Base-by-base conservation (phyloP, 768 basidiomycete species). In the Lepiota brunneoincarnata region DNA sequence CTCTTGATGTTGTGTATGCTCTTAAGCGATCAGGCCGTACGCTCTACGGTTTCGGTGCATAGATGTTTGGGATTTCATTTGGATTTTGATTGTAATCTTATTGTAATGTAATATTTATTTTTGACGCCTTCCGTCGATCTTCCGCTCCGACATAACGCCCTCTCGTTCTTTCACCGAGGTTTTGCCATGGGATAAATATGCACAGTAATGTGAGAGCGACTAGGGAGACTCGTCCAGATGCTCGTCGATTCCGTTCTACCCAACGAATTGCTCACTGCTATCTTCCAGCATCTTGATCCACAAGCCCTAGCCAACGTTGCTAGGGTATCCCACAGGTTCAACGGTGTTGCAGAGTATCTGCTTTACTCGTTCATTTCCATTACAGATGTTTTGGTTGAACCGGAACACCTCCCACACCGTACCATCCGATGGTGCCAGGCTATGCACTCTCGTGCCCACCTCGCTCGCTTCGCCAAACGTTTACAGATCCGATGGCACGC, bases 1-100 rank as follows among this genome's bases (percentile, higher is more conserved):
- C 95, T 1, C 89, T 98, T 60, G 95, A 98, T 66, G 95, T 92
- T 26, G 89, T 91, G 11, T 92, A 91, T 61, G 89, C 90, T 5
- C 80, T 92, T 45, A 91, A 28, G 35, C 12, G 6, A 28, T 89
- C 86, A 40, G 89, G 89, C 20, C 85, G 92, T 60, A 95, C 92
- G 15, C 83, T 96, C 24, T 95, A 94, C 68, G 93, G 92, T 73
- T 93, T 94, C 78, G 91, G 91, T 69, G 89, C 87, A 72, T 92
- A 81, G 76, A 68, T 58, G 54, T 60, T 61, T 53, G 56, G 0
- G 23, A 18, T 35, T 54, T 28, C 51, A 44, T 36, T 58, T 56
- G 36, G 47, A 50, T 38, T 60, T 47, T 56, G 43, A 43, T 38
- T 54, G 52, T 54, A 54, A 39, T 20, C 37, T 37, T 54, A 54